Evolutionary conservation across 2,329 filamentous ascomycete species (phyloP).

Genomic region (Septoria petroselini): DNA sequence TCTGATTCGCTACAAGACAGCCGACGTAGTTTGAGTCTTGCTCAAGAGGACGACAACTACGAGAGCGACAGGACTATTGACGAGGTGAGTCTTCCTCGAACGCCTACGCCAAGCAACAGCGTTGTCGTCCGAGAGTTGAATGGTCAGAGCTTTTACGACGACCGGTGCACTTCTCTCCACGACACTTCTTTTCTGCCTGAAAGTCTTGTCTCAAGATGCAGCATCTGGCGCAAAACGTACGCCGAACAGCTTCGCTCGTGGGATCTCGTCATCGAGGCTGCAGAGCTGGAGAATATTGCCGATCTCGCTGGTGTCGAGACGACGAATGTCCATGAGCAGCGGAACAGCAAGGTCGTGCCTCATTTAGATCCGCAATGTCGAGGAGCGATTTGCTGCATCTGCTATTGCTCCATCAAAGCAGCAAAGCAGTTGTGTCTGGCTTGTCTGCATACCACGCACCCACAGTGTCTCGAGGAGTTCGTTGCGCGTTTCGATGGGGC

Average conservation of each 20-base stretch:
- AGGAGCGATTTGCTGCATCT: conserved; percentile 31
- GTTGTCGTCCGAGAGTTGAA: conserved; percentile 56
- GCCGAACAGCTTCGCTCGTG: conserved; percentile 59
- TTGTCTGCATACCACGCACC: conserved; percentile 34
- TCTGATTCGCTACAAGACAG: conserved; percentile 35
- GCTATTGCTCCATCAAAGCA: conserved; percentile 28
- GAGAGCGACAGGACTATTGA: conserved; percentile 38
- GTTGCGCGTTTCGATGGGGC: conserved; percentile 12
- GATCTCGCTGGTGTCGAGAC: not conserved
- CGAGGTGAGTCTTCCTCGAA: conserved; percentile 38
- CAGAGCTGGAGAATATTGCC: conserved; percentile 56
- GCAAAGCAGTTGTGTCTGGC: conserved; percentile 34
- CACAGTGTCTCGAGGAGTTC: conserved; percentile 27
- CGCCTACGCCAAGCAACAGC: conserved; percentile 31
- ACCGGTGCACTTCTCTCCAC: conserved; percentile 37
- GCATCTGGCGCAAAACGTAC: conserved; percentile 56
- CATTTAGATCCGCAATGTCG: conserved; percentile 7
- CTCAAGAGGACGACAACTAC: conserved; percentile 32
- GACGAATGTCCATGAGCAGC: not conserved
- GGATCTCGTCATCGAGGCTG: conserved; percentile 53
- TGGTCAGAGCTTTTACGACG: conserved; percentile 55
- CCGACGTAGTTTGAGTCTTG: conserved; percentile 33
- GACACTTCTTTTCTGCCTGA: conserved; percentile 50
- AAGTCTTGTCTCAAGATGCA: conserved; percentile 48
- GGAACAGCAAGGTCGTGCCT: not conserved